Conservation (phyloP, 2,329 filamentous ascomycete species). For the Apiospora saccharicola region DNA sequence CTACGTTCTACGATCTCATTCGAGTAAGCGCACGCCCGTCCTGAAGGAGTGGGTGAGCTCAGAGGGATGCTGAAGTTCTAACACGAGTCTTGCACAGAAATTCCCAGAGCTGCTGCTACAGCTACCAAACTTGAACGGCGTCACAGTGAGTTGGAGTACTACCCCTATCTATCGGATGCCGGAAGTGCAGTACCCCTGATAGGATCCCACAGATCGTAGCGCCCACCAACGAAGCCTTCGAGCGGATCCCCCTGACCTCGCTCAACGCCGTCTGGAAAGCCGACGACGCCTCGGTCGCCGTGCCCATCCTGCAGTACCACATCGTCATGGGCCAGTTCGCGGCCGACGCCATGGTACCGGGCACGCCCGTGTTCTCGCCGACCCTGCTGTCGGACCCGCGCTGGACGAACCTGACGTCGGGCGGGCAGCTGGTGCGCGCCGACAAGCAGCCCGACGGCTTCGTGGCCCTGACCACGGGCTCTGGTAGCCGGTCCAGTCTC, state of each 20-base stretch:
- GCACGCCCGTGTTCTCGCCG: constrained; percentile 48
- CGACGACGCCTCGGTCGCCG: constrained; percentile 52
- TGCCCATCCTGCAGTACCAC: constrained; percentile 67
- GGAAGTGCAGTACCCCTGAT: not conserved
- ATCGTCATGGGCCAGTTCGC: constrained; percentile 61
- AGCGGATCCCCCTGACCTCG: constrained; percentile 59
- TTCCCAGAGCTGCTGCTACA: constrained; percentile 54
- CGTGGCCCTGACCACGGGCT: constrained; percentile 46
- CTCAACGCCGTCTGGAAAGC: constrained; percentile 55
- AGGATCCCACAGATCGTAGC: constrained; percentile 54
- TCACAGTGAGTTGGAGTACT: constrained; percentile 48
- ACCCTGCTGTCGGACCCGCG: constrained; percentile 51
- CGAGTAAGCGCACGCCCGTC: too few species aligned
- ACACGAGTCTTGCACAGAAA: constrained; percentile 44
- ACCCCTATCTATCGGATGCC: not conserved
- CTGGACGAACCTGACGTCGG: constrained; percentile 56
- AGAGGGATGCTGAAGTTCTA: too few species aligned
- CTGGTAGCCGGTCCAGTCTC: constrained; percentile 51
- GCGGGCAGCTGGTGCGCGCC: constrained; percentile 57
- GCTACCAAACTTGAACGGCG: constrained; percentile 51
- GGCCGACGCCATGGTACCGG: constrained; percentile 45
- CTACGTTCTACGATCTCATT: constrained; percentile 53
- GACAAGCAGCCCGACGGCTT: constrained; percentile 51
- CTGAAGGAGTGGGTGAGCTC: too few species aligned
- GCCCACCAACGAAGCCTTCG: constrained; percentile 65